Conservation (phyloP, 2,329 filamentous ascomycete genomes). For the Aspergillus novofumigatus region DNA sequence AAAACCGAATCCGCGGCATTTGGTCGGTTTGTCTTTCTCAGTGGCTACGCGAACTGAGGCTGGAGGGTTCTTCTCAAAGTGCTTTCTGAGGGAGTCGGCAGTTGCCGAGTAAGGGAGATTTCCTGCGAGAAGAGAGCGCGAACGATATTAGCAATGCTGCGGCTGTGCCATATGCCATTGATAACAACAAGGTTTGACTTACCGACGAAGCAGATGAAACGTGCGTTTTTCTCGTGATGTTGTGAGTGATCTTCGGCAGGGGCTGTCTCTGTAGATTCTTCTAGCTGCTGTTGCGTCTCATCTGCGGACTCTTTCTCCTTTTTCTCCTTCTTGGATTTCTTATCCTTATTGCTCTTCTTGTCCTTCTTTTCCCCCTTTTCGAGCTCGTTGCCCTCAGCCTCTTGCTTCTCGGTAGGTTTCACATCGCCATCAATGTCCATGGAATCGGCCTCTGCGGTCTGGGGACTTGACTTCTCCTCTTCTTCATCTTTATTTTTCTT, state of each 20-base stretch:
- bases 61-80: conserved; percentile 75
- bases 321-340: conserved; percentile 26
- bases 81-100: conserved; percentile 61
- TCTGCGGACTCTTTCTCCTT: conserved; percentile 26
- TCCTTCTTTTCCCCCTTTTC: conserved; percentile 14
- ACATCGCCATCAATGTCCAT: conserved; percentile 8
- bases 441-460: conserved; percentile 2
- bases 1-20: conserved; percentile 76
- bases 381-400: conserved; percentile 15
- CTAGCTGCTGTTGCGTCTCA: conserved; percentile 20
- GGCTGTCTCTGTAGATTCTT: conserved; percentile 13
- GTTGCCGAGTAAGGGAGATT: conserved; percentile 87
- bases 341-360: conserved; percentile 18
- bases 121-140: conserved; percentile 44
- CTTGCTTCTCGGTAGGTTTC: conserved; percentile 15
- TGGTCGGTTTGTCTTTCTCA: conserved; percentile 57
- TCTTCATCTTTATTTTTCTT: conserved; percentile 8
- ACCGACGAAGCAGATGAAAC: conserved; percentile 78
- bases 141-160: not conserved
- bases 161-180: not conserved
- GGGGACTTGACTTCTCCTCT: not conserved
- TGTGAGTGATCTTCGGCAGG: conserved; percentile 12
- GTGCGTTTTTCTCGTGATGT: conserved; percentile 39
- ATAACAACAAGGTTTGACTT: conserved; percentile 20
- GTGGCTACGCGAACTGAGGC: conserved; percentile 68